Conservation (phyloP, 176 grass and related monocot genomes). For the Oryza glumipatula region DNA sequence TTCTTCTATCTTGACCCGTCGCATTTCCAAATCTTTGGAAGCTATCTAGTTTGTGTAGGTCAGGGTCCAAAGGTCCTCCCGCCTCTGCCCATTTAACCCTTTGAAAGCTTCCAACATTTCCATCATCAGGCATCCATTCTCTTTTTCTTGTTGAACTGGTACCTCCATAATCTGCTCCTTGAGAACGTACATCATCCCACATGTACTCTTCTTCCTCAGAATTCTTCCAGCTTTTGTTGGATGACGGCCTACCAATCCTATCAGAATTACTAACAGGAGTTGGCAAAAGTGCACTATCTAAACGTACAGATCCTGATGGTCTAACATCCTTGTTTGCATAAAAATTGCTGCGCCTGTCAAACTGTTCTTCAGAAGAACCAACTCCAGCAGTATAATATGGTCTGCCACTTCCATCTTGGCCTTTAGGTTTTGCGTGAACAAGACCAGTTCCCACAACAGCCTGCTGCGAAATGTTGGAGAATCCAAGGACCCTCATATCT, state of each 20-base stretch:
- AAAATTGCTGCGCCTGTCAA: conserved; percentile 47
- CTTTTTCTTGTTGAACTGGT: conserved; percentile 57
- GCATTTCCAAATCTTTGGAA: conserved; percentile 51
- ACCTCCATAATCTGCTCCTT: conserved; percentile 47
- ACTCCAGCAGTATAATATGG: conserved; percentile 43
- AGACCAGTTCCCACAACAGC: conserved; percentile 47
- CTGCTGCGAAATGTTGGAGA: conserved; percentile 55
- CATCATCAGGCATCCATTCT: conserved; percentile 56
- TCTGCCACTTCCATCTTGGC: conserved; percentile 50
- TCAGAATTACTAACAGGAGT: conserved; percentile 50
- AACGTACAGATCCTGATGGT: conserved; percentile 49
- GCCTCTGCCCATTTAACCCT: conserved; percentile 54
- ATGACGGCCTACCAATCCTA: conserved; percentile 55
- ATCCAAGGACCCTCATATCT: conserved; percentile 48
- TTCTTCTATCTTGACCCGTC: conserved; percentile 49
- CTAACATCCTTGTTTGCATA: conserved; percentile 50
- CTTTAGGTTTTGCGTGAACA: conserved; percentile 52
- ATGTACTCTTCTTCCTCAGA: conserved; percentile 96
- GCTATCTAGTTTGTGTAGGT: conserved; percentile 44
- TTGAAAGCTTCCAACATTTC: conserved; percentile 52
- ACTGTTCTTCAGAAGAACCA: conserved; percentile 47
- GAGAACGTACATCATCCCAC: conserved; percentile 79
- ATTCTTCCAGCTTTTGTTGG: conserved; percentile 87
- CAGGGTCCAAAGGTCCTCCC: conserved; percentile 37
- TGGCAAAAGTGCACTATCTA: conserved; percentile 49